Evolutionary conservation across 371 early-diverging fungal species (phyloP), one percentile per base, ranked within the genome.

Genomic region (Zychaea mexicana): DNA sequence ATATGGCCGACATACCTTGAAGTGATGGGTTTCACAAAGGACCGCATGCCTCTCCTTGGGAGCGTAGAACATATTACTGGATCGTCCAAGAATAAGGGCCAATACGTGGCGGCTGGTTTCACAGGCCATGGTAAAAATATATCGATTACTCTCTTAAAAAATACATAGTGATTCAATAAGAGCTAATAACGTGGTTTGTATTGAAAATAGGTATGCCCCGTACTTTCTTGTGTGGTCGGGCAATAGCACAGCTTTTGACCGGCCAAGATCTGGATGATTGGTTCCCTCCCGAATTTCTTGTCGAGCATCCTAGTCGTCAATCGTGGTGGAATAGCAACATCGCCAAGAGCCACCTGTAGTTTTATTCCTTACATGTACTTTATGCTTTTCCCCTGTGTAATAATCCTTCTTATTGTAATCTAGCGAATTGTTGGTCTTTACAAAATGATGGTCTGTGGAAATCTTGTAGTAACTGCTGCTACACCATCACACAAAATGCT

Each of bases 191-290:
- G 12, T 19, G n/a, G 10, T 8, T 30, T 27, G 55, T 19, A 36
- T n/a, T 59, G 21, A 9, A 22, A 24, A 1, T 71, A 84, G 85
- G 85, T 38, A 85, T 85, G 82, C 77, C 85, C 28, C 66, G 83
- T 21, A 76, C 81, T 19, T 80, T 74, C 62, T 66, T 83, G 53
- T 71, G 74, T 49, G 85, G 80, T 6, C 66, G 69, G 26, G 76
- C 74, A 6, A 55, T 78, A 1, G 83, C 81, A 24, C 69, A 75
- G 42, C 65, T 80, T 70, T 54, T 77, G 12, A 38, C 67, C 19
- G 77, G 64, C 17, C 68, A 65, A 33, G 42, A 57, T 5, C 30
- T 68, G 24, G 69, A 68, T n/a, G 46, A 54, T 22, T 71, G 65
- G 68, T 68, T 70, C 52, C 68, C 68, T 2, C 47, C 54, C 5